Conservation (phyloP, 1,284 basidiomycete genomes). For the Grifola frondosa region DNA sequence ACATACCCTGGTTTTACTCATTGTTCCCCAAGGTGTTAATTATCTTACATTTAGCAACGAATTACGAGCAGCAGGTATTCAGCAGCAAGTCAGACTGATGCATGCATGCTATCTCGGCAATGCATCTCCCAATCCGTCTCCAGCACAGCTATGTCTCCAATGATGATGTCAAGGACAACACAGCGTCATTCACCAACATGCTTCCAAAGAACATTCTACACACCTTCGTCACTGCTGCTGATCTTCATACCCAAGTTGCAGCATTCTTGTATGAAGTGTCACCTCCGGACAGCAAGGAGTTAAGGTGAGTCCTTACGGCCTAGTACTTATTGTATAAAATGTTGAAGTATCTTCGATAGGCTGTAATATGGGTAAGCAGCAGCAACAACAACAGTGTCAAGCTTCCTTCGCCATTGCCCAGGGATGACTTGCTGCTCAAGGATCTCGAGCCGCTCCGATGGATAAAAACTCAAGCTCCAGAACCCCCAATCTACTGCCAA, state of each 20-base stretch:
- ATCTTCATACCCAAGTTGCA: constrained; percentile 93
- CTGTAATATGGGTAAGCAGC: constrained; percentile 91
- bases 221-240: constrained; percentile 90
- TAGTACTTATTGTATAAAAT: neutral
- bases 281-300: constrained; percentile 94
- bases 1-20: constrained; percentile 28
- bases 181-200: constrained; percentile 89
- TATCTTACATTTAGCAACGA: constrained; percentile 61
- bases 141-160: constrained; percentile 99
- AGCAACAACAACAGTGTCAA: constrained; percentile 93
- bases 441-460: constrained; percentile 93
- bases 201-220: constrained; percentile 96
- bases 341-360: constrained; percentile 37
- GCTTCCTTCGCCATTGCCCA: constrained; percentile 80
- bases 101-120: constrained; percentile 93
- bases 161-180: constrained; percentile 97
- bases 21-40: constrained; percentile 5
- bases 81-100: constrained; percentile 99
- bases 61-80: constrained; percentile 97
- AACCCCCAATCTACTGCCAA: constrained; percentile 86
- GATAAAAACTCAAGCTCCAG: constrained; percentile 94
- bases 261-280: constrained; percentile 91
- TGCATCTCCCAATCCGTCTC: constrained; percentile 90
- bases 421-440: constrained; percentile 91
- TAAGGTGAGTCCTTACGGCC: constrained; percentile 49